Evolutionary conservation across 306 rosid genomes (phyloP), one percentile per base, ranked within the genome.

Genomic region (Sphenostylis stenocarpa): DNA sequence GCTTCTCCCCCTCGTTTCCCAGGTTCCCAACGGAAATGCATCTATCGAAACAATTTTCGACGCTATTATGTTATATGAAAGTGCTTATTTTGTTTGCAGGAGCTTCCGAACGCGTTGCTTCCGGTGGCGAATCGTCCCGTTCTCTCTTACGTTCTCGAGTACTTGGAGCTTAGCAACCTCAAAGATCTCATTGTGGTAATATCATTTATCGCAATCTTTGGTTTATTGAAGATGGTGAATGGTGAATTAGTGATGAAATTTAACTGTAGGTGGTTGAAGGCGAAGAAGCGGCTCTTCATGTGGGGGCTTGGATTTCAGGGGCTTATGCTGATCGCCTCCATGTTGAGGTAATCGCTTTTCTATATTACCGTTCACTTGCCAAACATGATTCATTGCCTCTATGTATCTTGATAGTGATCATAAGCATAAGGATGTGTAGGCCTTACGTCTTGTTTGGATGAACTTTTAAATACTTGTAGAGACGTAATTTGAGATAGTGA

Each of bases 61-160:
- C 17, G 15, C 9, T 62, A 0, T 62, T 9, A 8, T 33, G 36
- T 38, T 39, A 17, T 17, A 7, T 16, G 8, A 15, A 44, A 44
- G 17, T 67, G 17, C 23, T 72, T 41, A 4, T 33, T 79, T 66
- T 47, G 7, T 75, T 75, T n/a, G 62, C 91, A 96, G 98, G 99
- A 92, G 83, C 88, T 92, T 77, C 99, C 99, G 1, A 91, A 89
- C 26, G 96, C 99, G 19, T 75, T 96, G 16, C 98, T 96, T 81
- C 98, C 99, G 9, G 97, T 96, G 53, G 99, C 96, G 4, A 91
- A 92, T 76, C 89, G 98, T 8, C 96, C 97, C 15, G 88, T 96
- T 76, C 85, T 96, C 68, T 96, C 98, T 47, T 96, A 96, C 81
- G 94, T 87, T 36, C 81, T 96, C 47, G 98, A 96, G 93, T 87